Percentiles rank a stretch among this genome's conserved stretches.
Conservation (phyloP, 495 filamentous ascomycete species). For the Aspergillus incahuasiensis region DNA sequence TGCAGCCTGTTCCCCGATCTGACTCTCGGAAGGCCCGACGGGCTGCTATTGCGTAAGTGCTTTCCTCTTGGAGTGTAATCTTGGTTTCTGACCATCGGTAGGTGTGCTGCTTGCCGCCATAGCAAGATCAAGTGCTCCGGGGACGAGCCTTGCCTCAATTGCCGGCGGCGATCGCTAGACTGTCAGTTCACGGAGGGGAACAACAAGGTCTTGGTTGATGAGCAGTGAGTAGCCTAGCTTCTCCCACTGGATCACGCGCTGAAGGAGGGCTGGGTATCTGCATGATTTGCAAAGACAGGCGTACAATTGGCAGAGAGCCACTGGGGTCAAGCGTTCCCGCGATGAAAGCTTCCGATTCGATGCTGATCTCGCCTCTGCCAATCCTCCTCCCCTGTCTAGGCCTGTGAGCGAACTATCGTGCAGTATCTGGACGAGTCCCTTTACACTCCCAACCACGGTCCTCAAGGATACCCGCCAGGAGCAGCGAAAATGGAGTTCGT, state of each 20-base stretch:
- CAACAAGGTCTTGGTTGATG: constrained; percentile 19
- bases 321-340: too few species aligned
- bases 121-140: constrained; percentile 40
- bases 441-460: neutral
- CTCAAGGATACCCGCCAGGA: constrained; percentile 10
- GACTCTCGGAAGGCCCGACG: too few species aligned
- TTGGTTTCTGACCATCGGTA: too few species aligned
- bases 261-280: neutral
- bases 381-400: neutral
- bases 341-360: too few species aligned
- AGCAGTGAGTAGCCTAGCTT: constrained; percentile 14
- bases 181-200: constrained; percentile 22
- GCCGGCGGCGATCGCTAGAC: constrained; percentile 17
- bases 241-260: neutral
- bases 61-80: too few species aligned
- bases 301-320: too few species aligned
- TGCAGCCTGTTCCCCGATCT: too few species aligned
- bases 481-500: constrained; percentile 25
- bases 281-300: neutral
- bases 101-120: constrained; percentile 32
- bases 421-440: constrained; percentile 4
- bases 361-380: neutral
- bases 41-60: too few species aligned
- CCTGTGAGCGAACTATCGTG: neutral
- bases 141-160: constrained; percentile 29